These are phyloP conservation scores for Penicillium tannophilum DNA, from an alignment of 495 filamentous ascomycete species.

Conservation along the genomic window DNA sequence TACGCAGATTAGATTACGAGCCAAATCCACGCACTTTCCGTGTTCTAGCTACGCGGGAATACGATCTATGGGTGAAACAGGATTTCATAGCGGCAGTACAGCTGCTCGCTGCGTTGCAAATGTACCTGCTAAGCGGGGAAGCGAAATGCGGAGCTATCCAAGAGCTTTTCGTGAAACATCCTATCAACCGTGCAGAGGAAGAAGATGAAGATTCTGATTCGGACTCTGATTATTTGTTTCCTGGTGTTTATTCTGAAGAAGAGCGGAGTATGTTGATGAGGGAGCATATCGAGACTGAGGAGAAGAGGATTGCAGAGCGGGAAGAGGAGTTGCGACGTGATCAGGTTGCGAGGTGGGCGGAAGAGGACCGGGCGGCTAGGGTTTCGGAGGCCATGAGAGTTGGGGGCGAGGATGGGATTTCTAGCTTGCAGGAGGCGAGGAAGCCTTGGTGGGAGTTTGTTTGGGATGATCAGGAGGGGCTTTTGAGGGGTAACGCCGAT, in stretches of 20 bases:
- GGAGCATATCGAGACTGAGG: background rate
- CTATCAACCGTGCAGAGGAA: slow-evolving; percentile 19
- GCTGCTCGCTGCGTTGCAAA: slow-evolving; percentile 21
- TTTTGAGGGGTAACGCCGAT: background rate
- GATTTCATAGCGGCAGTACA: slow-evolving; percentile 25
- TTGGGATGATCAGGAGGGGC: slow-evolving; percentile 26
- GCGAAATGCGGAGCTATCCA: slow-evolving; percentile 31
- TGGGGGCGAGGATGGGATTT: slow-evolving; percentile 20
- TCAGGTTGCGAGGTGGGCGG: background rate
- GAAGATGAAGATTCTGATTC: background rate
- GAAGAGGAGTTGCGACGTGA: background rate
- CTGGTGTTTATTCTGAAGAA: background rate
- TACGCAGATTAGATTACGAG: slow-evolving; percentile 22
- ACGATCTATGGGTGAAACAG: slow-evolving; percentile 29
- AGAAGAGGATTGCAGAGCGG: background rate
- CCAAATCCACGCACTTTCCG: slow-evolving; percentile 23
- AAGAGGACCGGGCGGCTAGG: background rate
- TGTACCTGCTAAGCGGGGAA: slow-evolving; percentile 36
- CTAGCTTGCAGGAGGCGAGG: slow-evolving; percentile 15
- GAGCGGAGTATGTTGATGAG: background rate
- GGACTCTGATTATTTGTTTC: background rate
- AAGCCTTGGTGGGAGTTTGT: slow-evolving; percentile 34
- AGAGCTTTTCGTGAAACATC: slow-evolving; percentile 22
- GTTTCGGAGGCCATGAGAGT: slow-evolving; percentile 8
- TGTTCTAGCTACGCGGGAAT: slow-evolving; percentile 30